phyloP scores from a whole-genome alignment of 139 green algal species.

The Chlamydomonas schloesseri region DNA sequence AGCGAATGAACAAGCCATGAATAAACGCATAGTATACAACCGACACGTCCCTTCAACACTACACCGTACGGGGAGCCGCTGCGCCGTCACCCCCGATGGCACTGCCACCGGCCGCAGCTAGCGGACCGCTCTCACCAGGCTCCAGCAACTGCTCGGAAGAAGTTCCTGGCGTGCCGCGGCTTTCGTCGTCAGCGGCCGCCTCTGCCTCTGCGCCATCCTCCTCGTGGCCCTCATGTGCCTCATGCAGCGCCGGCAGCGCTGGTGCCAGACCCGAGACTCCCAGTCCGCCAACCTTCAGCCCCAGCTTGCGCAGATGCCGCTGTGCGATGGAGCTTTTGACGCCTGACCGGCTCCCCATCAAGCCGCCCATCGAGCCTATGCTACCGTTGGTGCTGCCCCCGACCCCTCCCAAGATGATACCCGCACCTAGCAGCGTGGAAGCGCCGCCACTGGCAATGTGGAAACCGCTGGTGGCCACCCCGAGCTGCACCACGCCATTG shows the following conservation, averaged over 20 bases:
- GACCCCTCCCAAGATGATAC: neutral
- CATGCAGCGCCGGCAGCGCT: constrained; percentile 20
- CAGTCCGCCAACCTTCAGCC: neutral
- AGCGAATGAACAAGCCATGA: too few relatives aligned
- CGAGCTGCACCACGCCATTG: too few relatives aligned
- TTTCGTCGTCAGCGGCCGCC: too few relatives aligned
- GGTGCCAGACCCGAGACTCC: neutral
- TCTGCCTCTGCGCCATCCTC: neutral
- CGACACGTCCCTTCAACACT: too few relatives aligned
- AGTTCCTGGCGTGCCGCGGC: too few relatives aligned
- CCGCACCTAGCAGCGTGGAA: neutral
- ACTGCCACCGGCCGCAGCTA: too few relatives aligned
- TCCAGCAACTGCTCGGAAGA: too few relatives aligned
- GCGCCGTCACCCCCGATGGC: too few relatives aligned
- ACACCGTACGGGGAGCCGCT: too few relatives aligned
- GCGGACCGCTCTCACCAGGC: too few relatives aligned
- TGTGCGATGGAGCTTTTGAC: neutral
- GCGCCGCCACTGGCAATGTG: neutral
- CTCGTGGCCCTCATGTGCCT: constrained; percentile 15
- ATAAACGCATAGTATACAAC: too few relatives aligned
- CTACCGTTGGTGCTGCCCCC: neutral
- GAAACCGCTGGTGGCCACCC: neutral
- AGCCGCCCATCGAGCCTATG: neutral
- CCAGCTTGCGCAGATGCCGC: constrained; percentile 29
- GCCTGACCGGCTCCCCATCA: neutral